Percentiles rank a stretch among this genome's conserved stretches.
Evolutionary conservation across 2,329 filamentous ascomycete species (phyloP).

Genomic region (Aspergillus vadensis): DNA sequence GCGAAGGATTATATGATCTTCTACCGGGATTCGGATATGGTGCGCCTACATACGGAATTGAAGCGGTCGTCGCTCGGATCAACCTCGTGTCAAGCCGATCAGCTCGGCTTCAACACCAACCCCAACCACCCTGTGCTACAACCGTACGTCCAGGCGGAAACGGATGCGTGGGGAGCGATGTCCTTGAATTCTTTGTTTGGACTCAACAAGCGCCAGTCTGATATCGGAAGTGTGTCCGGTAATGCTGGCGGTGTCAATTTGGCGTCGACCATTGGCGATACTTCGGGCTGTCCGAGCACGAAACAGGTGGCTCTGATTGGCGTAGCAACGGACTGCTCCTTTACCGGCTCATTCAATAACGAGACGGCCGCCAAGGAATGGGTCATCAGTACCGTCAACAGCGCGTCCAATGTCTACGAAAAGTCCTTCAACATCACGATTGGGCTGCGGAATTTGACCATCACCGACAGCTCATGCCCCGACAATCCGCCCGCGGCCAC

Average conservation of each 20-base stretch:
- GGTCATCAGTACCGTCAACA: constrained; percentile 81
- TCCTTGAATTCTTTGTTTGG: constrained; percentile 69
- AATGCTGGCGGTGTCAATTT: constrained; percentile 82
- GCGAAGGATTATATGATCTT: constrained; percentile 81
- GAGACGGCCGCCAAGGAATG: constrained; percentile 68
- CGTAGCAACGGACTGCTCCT: constrained; percentile 90
- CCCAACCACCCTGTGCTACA: constrained; percentile 67
- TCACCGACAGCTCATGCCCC: constrained; percentile 75
- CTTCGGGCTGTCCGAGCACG: constrained; percentile 82
- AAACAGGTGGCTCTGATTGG: constrained; percentile 89
- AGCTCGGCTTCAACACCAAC: constrained; percentile 76
- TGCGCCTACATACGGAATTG: constrained; percentile 59
- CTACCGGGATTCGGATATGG: constrained; percentile 87
- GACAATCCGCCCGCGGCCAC: constrained; percentile 65
- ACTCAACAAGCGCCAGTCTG: constrained; percentile 63
- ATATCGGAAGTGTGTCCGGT: constrained; percentile 67
- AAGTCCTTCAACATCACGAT: constrained; percentile 92
- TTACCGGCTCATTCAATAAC: constrained; percentile 71
- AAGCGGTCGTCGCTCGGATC: constrained; percentile 57
- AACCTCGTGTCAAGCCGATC: constrained; percentile 70
- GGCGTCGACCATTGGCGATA: constrained; percentile 74
- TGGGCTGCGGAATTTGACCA: constrained; percentile 80
- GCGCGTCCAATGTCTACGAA: constrained; percentile 85
- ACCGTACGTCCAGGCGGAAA: constrained; percentile 55
- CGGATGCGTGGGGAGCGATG: constrained; percentile 60